phyloP scores from a whole-genome alignment of 164 flowering plant species.

The Liriodendron chinense region DNA sequence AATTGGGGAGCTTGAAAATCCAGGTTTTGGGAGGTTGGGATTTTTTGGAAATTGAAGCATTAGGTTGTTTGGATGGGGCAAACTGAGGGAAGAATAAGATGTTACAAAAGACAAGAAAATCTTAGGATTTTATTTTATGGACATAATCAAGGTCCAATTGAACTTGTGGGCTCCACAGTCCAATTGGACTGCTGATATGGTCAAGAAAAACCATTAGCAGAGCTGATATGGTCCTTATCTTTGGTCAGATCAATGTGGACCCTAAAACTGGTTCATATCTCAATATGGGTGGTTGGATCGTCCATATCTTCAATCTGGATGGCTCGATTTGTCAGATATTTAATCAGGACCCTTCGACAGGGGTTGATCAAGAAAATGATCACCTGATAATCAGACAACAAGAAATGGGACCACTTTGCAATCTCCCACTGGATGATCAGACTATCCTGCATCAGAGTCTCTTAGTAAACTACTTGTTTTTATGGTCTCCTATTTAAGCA shows the following conservation, averaged over 20 bases:
- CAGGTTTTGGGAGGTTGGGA: not conserved
- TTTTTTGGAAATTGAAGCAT: not conserved
- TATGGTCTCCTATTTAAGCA: not conserved
- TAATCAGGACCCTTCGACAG: not conserved
- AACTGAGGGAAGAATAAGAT: not conserved
- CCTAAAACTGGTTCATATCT: not conserved
- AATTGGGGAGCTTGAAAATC: not conserved
- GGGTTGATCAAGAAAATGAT: not conserved
- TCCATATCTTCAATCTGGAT: not conserved
- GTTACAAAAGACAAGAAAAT: not conserved
- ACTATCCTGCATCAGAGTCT: not conserved
- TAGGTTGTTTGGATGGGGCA: not conserved
- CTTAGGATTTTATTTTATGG: not conserved
- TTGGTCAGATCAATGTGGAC: not conserved
- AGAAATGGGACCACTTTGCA: no score
- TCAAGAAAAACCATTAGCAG: not conserved
- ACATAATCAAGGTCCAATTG: no score
- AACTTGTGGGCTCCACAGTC: no score
- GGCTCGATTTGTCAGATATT: not conserved
- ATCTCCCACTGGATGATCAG: no score
- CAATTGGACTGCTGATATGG: not conserved
- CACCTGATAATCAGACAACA: no score
- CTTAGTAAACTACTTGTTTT: not conserved
- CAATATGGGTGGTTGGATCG: no score
- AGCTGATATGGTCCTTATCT: not conserved